Base-by-base conservation (phyloP, 2,329 filamentous ascomycete genomes). In the Pseudocercospora cruenta region DNA sequence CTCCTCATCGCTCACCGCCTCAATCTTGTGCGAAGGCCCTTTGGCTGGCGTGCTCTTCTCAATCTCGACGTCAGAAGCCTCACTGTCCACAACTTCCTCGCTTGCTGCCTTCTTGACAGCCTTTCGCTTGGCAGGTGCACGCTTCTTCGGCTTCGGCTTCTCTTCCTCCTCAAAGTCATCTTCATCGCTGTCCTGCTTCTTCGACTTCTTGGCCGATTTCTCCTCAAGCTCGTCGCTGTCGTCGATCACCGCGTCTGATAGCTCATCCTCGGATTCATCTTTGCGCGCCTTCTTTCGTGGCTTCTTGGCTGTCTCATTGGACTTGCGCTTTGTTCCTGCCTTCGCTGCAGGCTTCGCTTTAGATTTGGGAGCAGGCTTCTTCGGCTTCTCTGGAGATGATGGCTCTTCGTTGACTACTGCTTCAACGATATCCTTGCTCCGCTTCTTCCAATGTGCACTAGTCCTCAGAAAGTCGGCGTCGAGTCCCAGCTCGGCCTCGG, bases 381-480 rank as follows among this genome's bases (percentile, higher is more conserved):
- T 65, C 2, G 71, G 63, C 57, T 72, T 69, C 28, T 64, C 64
- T 19, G 71, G 69, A 12, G 71, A 71, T 16, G 51, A 31, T 16
- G 70, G 65, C 19, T 74, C 69, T 3, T 63, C 59, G 3, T 75
- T 82, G 73, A 86, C 81, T 78, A 88, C 81, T 64, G 81, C 79
- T 73, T 80, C 80, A 58, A 88, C 85, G 60, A 88, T 78, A 1
- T 78, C 67, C 67, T 86, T 86, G 73, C 85, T 88, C 64, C 77
- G 78, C 12, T 72, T 67, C 68, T 86, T 89, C 88, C 88, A 90
- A 4, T 74, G 72, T 1, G 72, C 71, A 66, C 83, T 77, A n/a
- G 70, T 76, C 71, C 86, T 89, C 70, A 88, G 83, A 71, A 87
- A 89, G 2, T 82, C 86, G 5, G 78, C 77, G 7, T 82, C 78